phyloP scores from a whole-genome alignment of 768 basidiomycete species.

The Kwoniella sp. region DNA sequence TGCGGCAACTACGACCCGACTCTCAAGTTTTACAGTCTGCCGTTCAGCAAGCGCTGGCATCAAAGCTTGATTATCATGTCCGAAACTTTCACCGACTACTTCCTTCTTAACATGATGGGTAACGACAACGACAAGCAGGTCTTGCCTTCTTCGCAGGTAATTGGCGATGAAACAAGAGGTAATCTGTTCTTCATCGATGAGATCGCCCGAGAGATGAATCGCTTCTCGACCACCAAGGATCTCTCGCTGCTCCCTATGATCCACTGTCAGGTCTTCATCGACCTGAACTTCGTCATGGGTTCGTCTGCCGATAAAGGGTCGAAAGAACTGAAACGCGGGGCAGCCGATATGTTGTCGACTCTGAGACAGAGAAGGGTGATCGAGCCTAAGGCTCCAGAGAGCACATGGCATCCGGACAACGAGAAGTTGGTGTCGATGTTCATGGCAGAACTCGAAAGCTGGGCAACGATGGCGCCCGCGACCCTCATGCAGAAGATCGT shows the following conservation, averaged over 20 bases:
- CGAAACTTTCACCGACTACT: slow-evolving; percentile 22
- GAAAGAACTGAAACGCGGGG: neutral
- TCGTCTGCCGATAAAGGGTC: neutral
- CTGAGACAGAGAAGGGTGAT: neutral
- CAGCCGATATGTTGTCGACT: slow-evolving; percentile 5
- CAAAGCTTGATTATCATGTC: slow-evolving; percentile 17
- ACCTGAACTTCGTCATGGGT: slow-evolving; percentile 14
- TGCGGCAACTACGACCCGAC: slow-evolving; percentile 8
- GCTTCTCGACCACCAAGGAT: slow-evolving; percentile 7
- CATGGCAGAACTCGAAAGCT: neutral
- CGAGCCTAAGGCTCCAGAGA: neutral
- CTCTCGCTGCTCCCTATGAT: slow-evolving; percentile 10
- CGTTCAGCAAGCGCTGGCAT: slow-evolving; percentile 7
- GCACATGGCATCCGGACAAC: neutral
- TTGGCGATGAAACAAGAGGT: neutral
- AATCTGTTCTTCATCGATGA: slow-evolving; percentile 22
- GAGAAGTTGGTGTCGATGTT: neutral
- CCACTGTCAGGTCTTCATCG: slow-evolving; percentile 17
- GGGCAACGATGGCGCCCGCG: neutral
- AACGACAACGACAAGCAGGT: neutral
- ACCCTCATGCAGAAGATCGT: neutral
- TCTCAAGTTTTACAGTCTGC: neutral
- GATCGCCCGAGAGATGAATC: slow-evolving; percentile 12
- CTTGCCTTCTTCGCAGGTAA: neutral
- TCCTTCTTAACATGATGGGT: slow-evolving; percentile 1